Conservation (phyloP, 2,329 filamentous ascomycete genomes). For the Peltaster fructicola region DNA sequence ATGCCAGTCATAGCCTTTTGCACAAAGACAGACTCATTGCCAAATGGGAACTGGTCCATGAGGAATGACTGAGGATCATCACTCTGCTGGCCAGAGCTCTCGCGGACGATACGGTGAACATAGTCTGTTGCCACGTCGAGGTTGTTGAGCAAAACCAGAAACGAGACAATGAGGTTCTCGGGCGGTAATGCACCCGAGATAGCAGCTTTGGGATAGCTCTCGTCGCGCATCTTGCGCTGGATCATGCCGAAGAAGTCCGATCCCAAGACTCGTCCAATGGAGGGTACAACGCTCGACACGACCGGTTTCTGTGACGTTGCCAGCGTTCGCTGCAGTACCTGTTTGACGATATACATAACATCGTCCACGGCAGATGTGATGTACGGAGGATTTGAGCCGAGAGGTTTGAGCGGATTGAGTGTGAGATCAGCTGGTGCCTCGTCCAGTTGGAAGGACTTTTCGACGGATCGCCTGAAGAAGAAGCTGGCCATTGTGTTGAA, state of each 20-base stretch:
- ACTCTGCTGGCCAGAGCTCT: slow-evolving; percentile 33
- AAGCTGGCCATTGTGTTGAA: slow-evolving; percentile 91
- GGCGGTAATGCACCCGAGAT: slow-evolving; percentile 69
- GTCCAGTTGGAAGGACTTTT: slow-evolving; percentile 94
- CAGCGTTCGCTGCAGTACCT: slow-evolving; percentile 70
- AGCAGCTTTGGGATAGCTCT: slow-evolving; percentile 68
- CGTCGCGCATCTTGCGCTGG: slow-evolving; percentile 92
- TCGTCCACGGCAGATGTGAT: slow-evolving; percentile 94
- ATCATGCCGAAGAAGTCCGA: slow-evolving; percentile 94
- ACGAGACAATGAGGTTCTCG: slow-evolving; percentile 73
- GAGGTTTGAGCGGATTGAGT: slow-evolving; percentile 51
- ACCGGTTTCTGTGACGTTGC: slow-evolving; percentile 71
- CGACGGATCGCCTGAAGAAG: slow-evolving; percentile 88
- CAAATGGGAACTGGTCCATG: slow-evolving; percentile 58
- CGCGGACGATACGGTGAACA: slow-evolving; percentile 64
- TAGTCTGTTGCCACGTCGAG: slow-evolving; percentile 87
- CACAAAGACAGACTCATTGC: slow-evolving; percentile 55
- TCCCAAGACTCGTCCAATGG: slow-evolving; percentile 61
- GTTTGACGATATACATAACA: slow-evolving; percentile 97
- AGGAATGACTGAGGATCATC: slow-evolving; percentile 8
- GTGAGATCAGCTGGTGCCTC: slow-evolving; percentile 68
- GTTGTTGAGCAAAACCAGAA: slow-evolving; percentile 89
- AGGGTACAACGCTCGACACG: slow-evolving; percentile 60
- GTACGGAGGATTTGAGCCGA: slow-evolving; percentile 66
- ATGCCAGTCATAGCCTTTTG: slow-evolving; percentile 50